These are phyloP conservation scores for Scopulariopsis brevicaulis DNA, from an alignment of 2,329 filamentous ascomycete genomes.

Conservation along the genomic window DNA sequence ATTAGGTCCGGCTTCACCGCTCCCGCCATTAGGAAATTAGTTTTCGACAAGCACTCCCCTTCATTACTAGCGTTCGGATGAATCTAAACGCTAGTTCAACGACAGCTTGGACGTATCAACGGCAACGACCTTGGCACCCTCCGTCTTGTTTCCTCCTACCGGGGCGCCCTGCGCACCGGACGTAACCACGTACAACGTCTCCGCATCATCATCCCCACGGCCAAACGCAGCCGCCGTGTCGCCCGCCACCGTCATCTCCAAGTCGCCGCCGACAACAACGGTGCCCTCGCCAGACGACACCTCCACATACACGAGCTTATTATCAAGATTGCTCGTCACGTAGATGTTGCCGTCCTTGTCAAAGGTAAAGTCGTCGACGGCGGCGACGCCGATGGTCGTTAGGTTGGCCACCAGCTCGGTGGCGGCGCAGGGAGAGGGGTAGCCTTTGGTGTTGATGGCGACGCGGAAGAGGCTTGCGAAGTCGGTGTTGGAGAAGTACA, in stretches of 20 bases:
- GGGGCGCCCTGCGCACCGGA: slow-evolving; percentile 3
- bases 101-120: not conserved
- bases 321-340: slow-evolving; percentile 10
- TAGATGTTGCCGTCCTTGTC: slow-evolving; percentile 10
- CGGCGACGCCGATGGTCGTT: not conserved
- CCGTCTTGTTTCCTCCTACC: not conserved
- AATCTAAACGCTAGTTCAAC: too few relatives aligned
- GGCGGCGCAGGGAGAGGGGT: slow-evolving; percentile 7
- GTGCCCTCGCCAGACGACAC: slow-evolving; percentile 4
- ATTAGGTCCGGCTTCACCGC: too few relatives aligned
- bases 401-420: slow-evolving; percentile 7
- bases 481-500: slow-evolving; percentile 10
- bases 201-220: slow-evolving; percentile 1
- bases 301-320: slow-evolving; percentile 7
- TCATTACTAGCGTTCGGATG: too few relatives aligned
- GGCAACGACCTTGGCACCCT: not conserved
- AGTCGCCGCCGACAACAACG: slow-evolving; percentile 6
- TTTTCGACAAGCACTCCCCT: too few relatives aligned
- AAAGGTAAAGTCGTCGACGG: slow-evolving; percentile 10
- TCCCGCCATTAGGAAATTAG: too few relatives aligned
- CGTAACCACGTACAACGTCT: slow-evolving; percentile 9
- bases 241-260: slow-evolving; percentile 7
- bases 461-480: slow-evolving; percentile 10
- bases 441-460: slow-evolving; percentile 6
- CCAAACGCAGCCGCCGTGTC: slow-evolving; percentile 9